These are phyloP conservation scores for Vigna mungo DNA, from an alignment of 306 rosid species.

Conservation along the genomic window DNA sequence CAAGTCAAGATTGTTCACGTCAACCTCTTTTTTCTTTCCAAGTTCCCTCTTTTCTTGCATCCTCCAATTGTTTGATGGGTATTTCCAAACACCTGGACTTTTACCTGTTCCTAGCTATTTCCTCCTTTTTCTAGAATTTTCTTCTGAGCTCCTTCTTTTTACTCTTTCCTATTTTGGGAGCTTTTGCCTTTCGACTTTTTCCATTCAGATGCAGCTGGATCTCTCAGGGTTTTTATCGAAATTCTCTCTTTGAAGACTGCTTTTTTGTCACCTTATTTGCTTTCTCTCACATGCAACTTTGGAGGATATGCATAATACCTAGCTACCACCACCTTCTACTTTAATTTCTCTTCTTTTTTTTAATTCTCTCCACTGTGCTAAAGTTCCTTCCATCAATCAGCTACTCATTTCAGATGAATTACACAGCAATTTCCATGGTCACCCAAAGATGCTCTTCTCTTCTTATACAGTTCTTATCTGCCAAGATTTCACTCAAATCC, in stretches of 20 bases:
- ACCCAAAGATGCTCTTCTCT: neutral
- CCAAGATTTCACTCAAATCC: neutral
- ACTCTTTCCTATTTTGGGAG: slow-evolving; percentile 9
- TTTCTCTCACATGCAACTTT: slow-evolving; percentile 49
- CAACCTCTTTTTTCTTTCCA: neutral
- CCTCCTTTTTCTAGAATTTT: neutral
- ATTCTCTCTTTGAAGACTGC: slow-evolving; percentile 32
- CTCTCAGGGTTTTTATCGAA: slow-evolving; percentile 33
- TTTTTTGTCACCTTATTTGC: slow-evolving; percentile 25
- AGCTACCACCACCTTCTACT: slow-evolving; percentile 1
- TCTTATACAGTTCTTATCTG: neutral
- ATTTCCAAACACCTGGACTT: slow-evolving; percentile 37
- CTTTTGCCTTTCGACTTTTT: neutral
- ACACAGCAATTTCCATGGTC: neutral
- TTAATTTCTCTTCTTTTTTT: neutral
- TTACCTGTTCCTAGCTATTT: neutral
- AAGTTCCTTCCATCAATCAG: slow-evolving; percentile 3
- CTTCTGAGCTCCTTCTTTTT: neutral
- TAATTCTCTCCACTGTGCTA: neutral
- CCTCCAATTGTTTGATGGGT: slow-evolving; percentile 32
- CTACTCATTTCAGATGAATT: slow-evolving; percentile 16
- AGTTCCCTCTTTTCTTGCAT: neutral
- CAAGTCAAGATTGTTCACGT: slow-evolving; percentile 7
- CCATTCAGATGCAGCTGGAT: slow-evolving; percentile 42
- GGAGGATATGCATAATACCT: slow-evolving; percentile 16